phyloP scores from a whole-genome alignment of 1,284 basidiomycete genomes.

The Cutaneotrichosporon cutaneum region DNA sequence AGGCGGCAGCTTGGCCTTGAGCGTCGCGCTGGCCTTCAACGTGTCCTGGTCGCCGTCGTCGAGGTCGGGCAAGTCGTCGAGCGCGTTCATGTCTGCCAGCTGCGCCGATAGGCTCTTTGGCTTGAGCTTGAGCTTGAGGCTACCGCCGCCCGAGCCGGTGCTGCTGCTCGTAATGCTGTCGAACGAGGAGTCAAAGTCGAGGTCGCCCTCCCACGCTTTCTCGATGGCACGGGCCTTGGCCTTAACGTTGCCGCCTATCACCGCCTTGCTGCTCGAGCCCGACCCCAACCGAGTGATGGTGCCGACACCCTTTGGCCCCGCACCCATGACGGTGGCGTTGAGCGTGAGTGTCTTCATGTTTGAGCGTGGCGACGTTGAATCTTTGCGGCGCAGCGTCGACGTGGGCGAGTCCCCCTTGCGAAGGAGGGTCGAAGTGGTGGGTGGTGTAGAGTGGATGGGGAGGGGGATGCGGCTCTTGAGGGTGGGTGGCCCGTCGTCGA shows the following conservation, averaged over 20 bases:
- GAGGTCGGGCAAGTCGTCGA: slow-evolving; percentile 42
- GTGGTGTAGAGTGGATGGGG: slow-evolving; percentile 3
- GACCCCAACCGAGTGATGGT: slow-evolving; percentile 40
- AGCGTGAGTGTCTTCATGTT: slow-evolving; percentile 21
- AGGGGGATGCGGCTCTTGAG: slow-evolving; percentile 1
- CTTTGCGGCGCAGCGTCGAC: slow-evolving; percentile 10
- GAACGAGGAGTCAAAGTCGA: slow-evolving; percentile 34
- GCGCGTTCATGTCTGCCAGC: slow-evolving; percentile 36
- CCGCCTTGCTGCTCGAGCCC: slow-evolving; percentile 15
- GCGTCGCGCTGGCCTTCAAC: slow-evolving; percentile 44
- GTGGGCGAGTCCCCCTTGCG: slow-evolving; percentile 7
- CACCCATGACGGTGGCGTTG: slow-evolving; percentile 34
- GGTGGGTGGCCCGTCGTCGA: slow-evolving; percentile 12
- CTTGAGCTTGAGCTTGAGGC: slow-evolving; percentile 10
- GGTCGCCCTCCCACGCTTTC: slow-evolving; percentile 31
- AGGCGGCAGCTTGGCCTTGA: slow-evolving; percentile 47
- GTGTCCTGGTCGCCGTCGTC: slow-evolving; percentile 48
- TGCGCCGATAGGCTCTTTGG: slow-evolving; percentile 23
- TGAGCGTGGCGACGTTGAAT: slow-evolving; percentile 13
- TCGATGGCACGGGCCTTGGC: slow-evolving; percentile 32
- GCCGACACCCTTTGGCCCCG: slow-evolving; percentile 40
- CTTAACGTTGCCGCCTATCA: slow-evolving; percentile 29
- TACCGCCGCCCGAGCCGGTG: not conserved
- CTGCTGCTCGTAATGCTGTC: not conserved
- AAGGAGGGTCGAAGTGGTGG: not conserved